phyloP scores from a whole-genome alignment of 805 yeast species.

The Ogataea populi-albae region DNA sequence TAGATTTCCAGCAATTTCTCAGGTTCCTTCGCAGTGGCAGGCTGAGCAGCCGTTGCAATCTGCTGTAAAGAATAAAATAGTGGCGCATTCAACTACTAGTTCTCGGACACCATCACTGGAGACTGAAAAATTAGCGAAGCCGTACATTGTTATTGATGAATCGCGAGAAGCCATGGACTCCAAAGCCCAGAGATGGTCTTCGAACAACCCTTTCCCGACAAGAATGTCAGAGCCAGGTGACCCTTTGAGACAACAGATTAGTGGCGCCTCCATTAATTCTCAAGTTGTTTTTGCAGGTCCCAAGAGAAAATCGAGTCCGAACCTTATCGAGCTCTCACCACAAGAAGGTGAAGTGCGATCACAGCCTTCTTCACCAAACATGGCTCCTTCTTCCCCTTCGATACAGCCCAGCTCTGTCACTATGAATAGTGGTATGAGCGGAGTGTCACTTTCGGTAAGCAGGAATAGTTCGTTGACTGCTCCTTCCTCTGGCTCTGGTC shows the following conservation, averaged over 20 bases:
- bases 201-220: slow-evolving; percentile 28
- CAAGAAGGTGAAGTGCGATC: slow-evolving; percentile 1
- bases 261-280: slow-evolving; percentile 10
- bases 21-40: slow-evolving; percentile 1
- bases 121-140: slow-evolving; percentile 6
- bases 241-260: slow-evolving; percentile 7
- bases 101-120: neutral
- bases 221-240: neutral
- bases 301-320: slow-evolving; percentile 2
- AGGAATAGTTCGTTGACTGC: no score
- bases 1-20: slow-evolving; percentile 38
- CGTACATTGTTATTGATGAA: slow-evolving; percentile 14
- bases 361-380: slow-evolving; percentile 8
- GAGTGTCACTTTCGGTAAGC: slow-evolving; percentile 3
- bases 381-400: slow-evolving; percentile 3
- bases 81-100: neutral
- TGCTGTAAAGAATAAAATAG: no score
- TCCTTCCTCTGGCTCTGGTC: no score
- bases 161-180: slow-evolving; percentile 1
- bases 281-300: neutral
- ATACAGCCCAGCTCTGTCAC: slow-evolving; percentile 1
- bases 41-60: neutral
- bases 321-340: slow-evolving; percentile 17
- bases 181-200: slow-evolving; percentile 16
- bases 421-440: slow-evolving; percentile 2